phyloP scores from a whole-genome alignment of 1,284 basidiomycete genomes.

The Leccinum angustisporum region DNA sequence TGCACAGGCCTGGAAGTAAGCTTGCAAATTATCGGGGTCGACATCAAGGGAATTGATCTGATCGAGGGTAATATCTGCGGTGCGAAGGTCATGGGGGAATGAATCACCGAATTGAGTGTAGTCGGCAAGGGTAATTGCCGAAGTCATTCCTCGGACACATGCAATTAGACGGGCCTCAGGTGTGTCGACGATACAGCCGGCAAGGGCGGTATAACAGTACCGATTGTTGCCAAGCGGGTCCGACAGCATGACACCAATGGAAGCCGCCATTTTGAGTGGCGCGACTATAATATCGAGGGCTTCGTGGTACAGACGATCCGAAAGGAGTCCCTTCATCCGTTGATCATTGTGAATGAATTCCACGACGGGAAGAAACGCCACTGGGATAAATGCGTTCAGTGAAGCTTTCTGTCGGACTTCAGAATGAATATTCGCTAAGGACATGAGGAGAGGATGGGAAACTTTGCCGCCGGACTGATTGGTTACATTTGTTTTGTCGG shows the following conservation, averaged over 20 bases:
- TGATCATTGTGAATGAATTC: slow-evolving; percentile 22
- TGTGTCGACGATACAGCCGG: not conserved
- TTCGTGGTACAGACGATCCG: not conserved
- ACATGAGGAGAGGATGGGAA: not conserved
- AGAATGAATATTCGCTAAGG: slow-evolving; percentile 33
- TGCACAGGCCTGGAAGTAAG: not conserved
- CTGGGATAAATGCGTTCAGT: slow-evolving; percentile 28
- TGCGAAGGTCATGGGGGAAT: not conserved
- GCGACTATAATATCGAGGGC: not conserved
- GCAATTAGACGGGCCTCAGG: not conserved
- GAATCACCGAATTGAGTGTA: not conserved
- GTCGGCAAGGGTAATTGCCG: not conserved
- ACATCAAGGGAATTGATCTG: not conserved
- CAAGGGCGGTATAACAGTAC: not conserved
- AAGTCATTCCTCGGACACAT: not conserved
- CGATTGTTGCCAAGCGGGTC: not conserved
- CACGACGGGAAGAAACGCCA: slow-evolving; percentile 33
- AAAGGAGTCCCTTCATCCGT: not conserved
- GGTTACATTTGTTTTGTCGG: slow-evolving; percentile 37
- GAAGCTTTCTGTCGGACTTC: slow-evolving; percentile 31
- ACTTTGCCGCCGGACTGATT: slow-evolving; percentile 26
- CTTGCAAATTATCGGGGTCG: not conserved
- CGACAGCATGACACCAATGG: not conserved
- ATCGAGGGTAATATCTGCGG: not conserved
- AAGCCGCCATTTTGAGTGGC: not conserved